Base-by-base conservation (phyloP, 257 asterid species). In the Apocynum venetum region DNA sequence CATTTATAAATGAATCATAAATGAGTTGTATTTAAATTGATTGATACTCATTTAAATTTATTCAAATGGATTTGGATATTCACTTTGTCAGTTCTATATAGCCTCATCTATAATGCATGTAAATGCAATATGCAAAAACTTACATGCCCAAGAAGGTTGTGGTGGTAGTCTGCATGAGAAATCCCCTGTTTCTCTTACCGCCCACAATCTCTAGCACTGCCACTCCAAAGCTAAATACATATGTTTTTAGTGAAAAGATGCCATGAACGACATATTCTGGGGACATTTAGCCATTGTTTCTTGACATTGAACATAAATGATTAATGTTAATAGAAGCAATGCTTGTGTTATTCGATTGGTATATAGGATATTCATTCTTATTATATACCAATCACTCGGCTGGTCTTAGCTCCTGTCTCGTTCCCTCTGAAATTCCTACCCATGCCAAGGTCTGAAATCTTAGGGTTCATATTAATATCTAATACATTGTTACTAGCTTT, bases 181-280 rank as follows among this genome's bases (percentile, higher is more conserved):
- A 83, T 41, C 49, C n/a, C 61, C 85, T 67, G 48, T 80, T 85
- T 74, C 74, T 85, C 69, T 77, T 75, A 7, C 86, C 81, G 49
- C 86, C 74, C 35, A 82, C 61, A 36, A 85, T 82, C 77, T 85
- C 86, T 53, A 82, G 49, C 44, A 78, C 51, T 31, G 82, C 4
- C 53, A 85, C 83, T 0, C 85, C 87, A 10, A 83, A 75, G 63
- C 87, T 85, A 49, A 85, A 83, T 14, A 83, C 87, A 41, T 85
- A 85, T 25, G 89, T 78, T 71, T 83, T 85, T 40, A 72, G 78
- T 25, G 85, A 83, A 48, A 85, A 83, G 44, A 38, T 71, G 46
- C 87, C 83, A 9, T 73, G 81, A 12, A 81, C 79, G 40, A 80
- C 78, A 47, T 82, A 83, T 48, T 83, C 85, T 0, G 84, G 86